Percentiles rank a stretch among this genome's conserved stretches.
Conservation (phyloP, 805 yeast genomes). For the Starmerella riodocensis region DNA sequence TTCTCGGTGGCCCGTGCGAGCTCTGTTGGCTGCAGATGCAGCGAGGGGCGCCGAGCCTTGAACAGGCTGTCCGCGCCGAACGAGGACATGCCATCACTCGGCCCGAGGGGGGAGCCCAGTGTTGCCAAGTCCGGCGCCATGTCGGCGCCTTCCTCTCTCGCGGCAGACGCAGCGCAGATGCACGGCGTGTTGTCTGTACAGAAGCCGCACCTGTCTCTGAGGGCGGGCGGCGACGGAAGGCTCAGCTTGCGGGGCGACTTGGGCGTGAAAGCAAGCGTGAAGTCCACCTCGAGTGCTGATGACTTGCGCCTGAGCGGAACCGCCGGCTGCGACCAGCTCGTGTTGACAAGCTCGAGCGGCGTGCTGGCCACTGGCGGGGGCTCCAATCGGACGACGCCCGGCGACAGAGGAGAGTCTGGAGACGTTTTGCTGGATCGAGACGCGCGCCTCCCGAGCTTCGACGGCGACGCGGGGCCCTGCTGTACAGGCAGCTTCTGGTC, state of each 20-base stretch:
- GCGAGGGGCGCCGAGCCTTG: not conserved
- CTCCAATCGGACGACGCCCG: constrained; percentile 10
- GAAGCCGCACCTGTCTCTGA: constrained; percentile 72
- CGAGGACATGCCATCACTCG: constrained; percentile 3
- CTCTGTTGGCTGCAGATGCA: too few relatives aligned
- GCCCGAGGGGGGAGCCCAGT: constrained; percentile 18
- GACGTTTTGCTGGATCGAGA: constrained; percentile 4
- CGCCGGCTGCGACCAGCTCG: constrained; percentile 22
- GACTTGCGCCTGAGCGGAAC: constrained; percentile 21
- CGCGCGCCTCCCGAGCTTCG: constrained; percentile 1
- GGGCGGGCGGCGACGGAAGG: constrained; percentile 13
- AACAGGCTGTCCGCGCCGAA: not conserved
- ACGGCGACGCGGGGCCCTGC: not conserved
- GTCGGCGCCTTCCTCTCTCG: constrained; percentile 27
- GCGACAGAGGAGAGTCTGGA: constrained; percentile 9
- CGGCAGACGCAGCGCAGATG: constrained; percentile 68
- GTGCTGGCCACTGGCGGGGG: constrained; percentile 13
- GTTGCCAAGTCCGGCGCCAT: constrained; percentile 20
- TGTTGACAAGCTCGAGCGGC: constrained; percentile 18
- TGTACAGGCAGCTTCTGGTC: constrained; percentile 26
- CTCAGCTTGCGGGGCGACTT: constrained; percentile 9
- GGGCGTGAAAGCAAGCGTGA: constrained; percentile 17
- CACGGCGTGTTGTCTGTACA: constrained; percentile 88
- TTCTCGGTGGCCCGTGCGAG: not conserved
- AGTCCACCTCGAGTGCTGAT: constrained; percentile 19